Conservation (phyloP, 495 filamentous ascomycete genomes). For the Achaetomiella virescens region DNA sequence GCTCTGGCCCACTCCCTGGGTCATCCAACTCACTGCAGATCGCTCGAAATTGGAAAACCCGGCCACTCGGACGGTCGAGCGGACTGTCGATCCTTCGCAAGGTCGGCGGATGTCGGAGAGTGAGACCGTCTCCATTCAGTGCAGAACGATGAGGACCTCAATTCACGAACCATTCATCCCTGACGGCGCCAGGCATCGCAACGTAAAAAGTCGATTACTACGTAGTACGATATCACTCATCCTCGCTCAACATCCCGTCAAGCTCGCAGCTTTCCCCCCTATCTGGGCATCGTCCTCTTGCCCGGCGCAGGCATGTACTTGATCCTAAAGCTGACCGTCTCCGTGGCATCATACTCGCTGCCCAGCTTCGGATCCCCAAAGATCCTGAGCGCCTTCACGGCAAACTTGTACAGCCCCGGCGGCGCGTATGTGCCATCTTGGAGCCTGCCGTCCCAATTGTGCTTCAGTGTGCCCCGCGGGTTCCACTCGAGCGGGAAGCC, state of each 20-base stretch:
- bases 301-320: conserved; percentile 15
- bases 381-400: conserved; percentile 38
- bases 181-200: too few relatives aligned
- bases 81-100: too few relatives aligned
- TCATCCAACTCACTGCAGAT: too few relatives aligned
- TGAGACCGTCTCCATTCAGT: too few relatives aligned
- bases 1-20: too few relatives aligned
- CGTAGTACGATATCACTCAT: background rate
- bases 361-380: conserved; percentile 31
- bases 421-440: conserved; percentile 37
- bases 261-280: background rate
- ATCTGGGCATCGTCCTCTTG: background rate
- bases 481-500: conserved; percentile 36
- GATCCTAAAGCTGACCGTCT: conserved; percentile 35
- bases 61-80: too few relatives aligned
- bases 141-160: too few relatives aligned
- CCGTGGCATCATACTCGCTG: conserved; percentile 34
- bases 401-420: conserved; percentile 42
- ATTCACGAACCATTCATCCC: too few relatives aligned
- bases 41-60: too few relatives aligned
- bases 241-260: background rate
- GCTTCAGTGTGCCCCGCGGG: conserved; percentile 29
- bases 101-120: too few relatives aligned
- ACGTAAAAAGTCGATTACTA: too few relatives aligned
- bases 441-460: conserved; percentile 39